Conservation (phyloP, 257 asterid species). For the Solanum gracilifrons region DNA sequence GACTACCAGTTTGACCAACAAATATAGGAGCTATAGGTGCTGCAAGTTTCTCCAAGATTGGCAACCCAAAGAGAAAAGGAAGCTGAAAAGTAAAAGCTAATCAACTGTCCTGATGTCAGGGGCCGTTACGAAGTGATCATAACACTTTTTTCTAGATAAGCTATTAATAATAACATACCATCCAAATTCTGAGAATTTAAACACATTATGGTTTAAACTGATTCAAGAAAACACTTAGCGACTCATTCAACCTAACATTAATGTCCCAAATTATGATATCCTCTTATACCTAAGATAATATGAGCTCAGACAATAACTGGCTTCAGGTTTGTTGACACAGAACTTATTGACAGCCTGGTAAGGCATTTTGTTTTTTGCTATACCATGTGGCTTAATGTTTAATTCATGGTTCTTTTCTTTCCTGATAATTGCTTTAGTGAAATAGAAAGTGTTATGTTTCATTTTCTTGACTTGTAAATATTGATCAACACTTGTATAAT, state of each 20-base stretch:
- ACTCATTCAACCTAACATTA: background rate
- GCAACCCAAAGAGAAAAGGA: conserved; percentile 79
- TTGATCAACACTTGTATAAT: background rate
- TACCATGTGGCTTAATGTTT: background rate
- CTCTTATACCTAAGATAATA: background rate
- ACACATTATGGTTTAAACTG: background rate
- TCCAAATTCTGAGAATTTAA: background rate
- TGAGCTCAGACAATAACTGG: background rate
- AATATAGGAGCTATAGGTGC: conserved; percentile 37
- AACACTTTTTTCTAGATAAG: background rate
- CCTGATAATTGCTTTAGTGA: background rate
- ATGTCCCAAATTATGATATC: background rate
- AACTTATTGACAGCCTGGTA: background rate
- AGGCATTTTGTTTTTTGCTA: background rate
- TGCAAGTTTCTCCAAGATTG: conserved; percentile 86
- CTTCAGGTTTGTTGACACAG: background rate
- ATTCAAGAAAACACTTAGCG: background rate
- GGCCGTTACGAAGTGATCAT: conserved; percentile 7
- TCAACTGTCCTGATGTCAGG: conserved; percentile 53
- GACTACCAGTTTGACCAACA: conserved; percentile 59
- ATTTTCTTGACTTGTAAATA: background rate
- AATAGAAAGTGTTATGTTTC: background rate
- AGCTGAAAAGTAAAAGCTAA: conserved; percentile 50
- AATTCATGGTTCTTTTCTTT: background rate
- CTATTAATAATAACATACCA: background rate